Percentiles rank a stretch among this genome's conserved stretches.
Evolutionary conservation across 352 stramenopile species (phyloP).

Genomic region (Globisporangium cederbergense): DNA sequence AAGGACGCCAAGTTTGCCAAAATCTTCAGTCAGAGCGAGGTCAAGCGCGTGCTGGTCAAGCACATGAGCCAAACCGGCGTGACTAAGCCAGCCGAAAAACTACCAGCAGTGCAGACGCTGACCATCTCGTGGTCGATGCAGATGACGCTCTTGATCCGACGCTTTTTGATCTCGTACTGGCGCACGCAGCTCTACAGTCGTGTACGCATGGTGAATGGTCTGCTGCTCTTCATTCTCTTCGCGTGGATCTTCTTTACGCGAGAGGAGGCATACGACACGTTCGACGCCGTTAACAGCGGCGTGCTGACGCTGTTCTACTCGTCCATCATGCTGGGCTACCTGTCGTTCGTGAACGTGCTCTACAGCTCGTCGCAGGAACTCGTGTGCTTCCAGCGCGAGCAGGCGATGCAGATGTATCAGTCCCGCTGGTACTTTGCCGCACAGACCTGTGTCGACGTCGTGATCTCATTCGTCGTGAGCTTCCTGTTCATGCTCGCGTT

Average conservation of each 20-base stretch:
- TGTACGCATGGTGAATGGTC: constrained; percentile 21
- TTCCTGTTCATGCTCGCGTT: constrained; percentile 25
- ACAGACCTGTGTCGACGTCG: constrained; percentile 54
- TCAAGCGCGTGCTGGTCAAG: constrained; percentile 15
- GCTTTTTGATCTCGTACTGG: constrained; percentile 54
- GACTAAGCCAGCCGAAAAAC: constrained; percentile 5
- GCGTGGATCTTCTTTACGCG: constrained; percentile 16
- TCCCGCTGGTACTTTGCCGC: constrained; percentile 45
- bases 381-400: constrained; percentile 80
- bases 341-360: constrained; percentile 54
- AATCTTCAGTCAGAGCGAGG: constrained; percentile 23
- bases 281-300: constrained; percentile 21
- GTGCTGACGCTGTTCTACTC: constrained; percentile 67
- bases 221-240: constrained; percentile 48
- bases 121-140: constrained; percentile 11
- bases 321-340: constrained; percentile 58
- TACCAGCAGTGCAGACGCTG: constrained; percentile 9
- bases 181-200: constrained; percentile 21
- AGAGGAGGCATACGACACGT: constrained; percentile 20
- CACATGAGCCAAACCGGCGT: constrained; percentile 16
- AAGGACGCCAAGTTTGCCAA: constrained; percentile 23
- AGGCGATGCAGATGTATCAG: constrained; percentile 66
- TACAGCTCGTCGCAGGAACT: constrained; percentile 59
- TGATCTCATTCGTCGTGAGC: constrained; percentile 16
- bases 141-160: constrained; percentile 33